Conservation (phyloP, 805 yeast genomes). For the Wickerhamomyces pijperi region DNA sequence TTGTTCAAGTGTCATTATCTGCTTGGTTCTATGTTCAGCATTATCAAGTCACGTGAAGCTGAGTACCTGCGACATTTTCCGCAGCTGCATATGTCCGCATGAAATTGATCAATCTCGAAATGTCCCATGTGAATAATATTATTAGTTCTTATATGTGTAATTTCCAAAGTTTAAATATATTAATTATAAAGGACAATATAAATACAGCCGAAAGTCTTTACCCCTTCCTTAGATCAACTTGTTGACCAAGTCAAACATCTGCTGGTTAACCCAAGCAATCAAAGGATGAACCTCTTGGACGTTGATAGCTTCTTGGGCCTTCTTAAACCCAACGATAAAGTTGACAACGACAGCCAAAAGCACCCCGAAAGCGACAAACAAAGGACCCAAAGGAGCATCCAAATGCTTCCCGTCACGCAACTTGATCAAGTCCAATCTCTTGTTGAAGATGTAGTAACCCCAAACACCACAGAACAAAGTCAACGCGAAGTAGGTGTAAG, state of each 20-base stretch:
- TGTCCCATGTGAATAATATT: too few species aligned
- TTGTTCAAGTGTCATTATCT: too few species aligned
- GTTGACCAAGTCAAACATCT: slow-evolving; percentile 20
- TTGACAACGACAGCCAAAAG: slow-evolving; percentile 57
- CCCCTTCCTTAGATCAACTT: background rate
- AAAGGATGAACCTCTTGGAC: slow-evolving; percentile 12
- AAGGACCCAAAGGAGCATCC: slow-evolving; percentile 85
- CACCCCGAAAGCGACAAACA: slow-evolving; percentile 64
- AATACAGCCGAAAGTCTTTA: too few species aligned
- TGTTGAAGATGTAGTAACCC: slow-evolving; percentile 75
- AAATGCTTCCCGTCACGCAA: slow-evolving; percentile 79
- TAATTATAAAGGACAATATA: too few species aligned
- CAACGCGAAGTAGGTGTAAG: slow-evolving; percentile 69
- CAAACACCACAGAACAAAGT: slow-evolving; percentile 79
- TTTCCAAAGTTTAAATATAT: too few species aligned
- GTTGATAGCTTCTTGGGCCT: slow-evolving; percentile 18
- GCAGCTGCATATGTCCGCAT: too few species aligned
- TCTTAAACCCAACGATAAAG: slow-evolving; percentile 55
- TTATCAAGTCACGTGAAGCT: too few species aligned
- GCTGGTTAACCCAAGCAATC: slow-evolving; percentile 20
- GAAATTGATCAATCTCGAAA: too few species aligned
- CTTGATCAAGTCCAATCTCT: slow-evolving; percentile 60
- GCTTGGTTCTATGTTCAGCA: too few species aligned
- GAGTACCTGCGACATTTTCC: too few species aligned
- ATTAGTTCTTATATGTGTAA: too few species aligned